Evolutionary conservation across 305 asterid genomes (phyloP), one percentile per base, ranked within the genome.

Genomic region (Lippia alba): DNA sequence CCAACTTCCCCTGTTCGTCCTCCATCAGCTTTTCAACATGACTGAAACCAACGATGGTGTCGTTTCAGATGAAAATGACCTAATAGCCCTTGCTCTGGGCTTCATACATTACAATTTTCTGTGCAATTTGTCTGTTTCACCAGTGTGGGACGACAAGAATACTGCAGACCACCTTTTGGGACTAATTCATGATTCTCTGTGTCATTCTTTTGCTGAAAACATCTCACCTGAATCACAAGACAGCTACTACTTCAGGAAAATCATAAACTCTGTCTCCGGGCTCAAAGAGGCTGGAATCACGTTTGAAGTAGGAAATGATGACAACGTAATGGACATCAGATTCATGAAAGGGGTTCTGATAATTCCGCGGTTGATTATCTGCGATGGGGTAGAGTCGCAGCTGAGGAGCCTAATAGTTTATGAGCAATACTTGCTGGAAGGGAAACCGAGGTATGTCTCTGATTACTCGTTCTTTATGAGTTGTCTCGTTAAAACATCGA

Each of bases 1-100:
- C 14, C 75, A 71, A 16, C 60, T 72, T 9, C 76, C 76, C 3
- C 45, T 72, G 16, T 41, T 72, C 15, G 45, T 72, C 44, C 33
- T 72, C 19, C 56, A 41, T 19, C 19, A 30, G 59, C 41, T 72
- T 50, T 72, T 56, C 63, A 10, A 55, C 10, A 44, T 64, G 71
- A 72, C 71, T 11, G 64, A 64, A 1, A 44, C 49, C 12, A 7
- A 44, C 12, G 14, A 8, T 24, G 30, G 30, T 54, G 30, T 24
- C 41, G 0, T 4, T 36, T 36, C 41, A 36, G 41, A 36, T 36
- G 4, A 24, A 24, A 24, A 24, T 24, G 50, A 63, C 11, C 49
- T 72, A 2, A 49, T 54, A 4, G 1, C 8, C 18, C 70, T 72
- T 14, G 30, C 46, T 34, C 16, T 64, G 17, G 3, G 20, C 0